A percentile compares a stretch with the other conserved stretches of the same genome.
These are phyloP conservation scores for Phytopythium vexans DNA, from an alignment of 352 stramenopile species.

Conservation along the genomic window DNA sequence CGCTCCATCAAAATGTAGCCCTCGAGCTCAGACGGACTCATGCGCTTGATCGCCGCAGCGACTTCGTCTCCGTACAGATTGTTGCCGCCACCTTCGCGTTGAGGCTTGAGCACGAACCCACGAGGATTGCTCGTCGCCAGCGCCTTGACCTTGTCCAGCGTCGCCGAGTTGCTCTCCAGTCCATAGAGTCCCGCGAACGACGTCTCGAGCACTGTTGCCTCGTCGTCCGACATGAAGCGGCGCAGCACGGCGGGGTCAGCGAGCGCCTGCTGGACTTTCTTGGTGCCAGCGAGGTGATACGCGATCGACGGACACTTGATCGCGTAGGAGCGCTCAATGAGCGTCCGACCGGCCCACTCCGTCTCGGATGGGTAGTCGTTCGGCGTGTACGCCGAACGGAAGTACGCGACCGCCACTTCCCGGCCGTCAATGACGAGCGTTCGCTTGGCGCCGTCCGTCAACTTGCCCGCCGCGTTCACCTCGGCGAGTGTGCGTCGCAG, in stretches of 20 bases:
- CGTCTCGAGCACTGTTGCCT: slow-evolving; percentile 70
- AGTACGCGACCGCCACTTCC: slow-evolving; percentile 95
- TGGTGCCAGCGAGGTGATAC: slow-evolving; percentile 97
- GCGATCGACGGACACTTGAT: slow-evolving; percentile 96
- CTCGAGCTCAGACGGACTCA: slow-evolving; percentile 71
- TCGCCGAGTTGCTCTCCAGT: slow-evolving; percentile 82
- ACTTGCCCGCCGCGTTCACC: slow-evolving; percentile 32
- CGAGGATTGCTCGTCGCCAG: slow-evolving; percentile 59
- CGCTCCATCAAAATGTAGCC: slow-evolving; percentile 97
- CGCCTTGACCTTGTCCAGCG: slow-evolving; percentile 67
- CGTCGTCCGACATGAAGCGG: slow-evolving; percentile 82
- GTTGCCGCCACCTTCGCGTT: slow-evolving; percentile 98
- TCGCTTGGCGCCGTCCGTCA: slow-evolving; percentile 32
- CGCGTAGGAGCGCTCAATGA: slow-evolving; percentile 89
- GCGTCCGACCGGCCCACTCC: slow-evolving; percentile 89
- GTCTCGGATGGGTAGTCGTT: slow-evolving; percentile 91
- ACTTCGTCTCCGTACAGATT: slow-evolving; percentile 97
- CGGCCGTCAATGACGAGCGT: slow-evolving; percentile 52
- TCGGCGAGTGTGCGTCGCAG: slow-evolving; percentile 76
- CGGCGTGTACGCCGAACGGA: slow-evolving; percentile 94
- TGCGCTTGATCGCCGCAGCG: slow-evolving; percentile 72
- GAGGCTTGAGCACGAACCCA: slow-evolving; percentile 96
- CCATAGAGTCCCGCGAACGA: slow-evolving; percentile 96
- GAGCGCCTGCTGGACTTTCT: slow-evolving; percentile 98
- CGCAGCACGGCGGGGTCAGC: slow-evolving; percentile 82